Percentiles rank a stretch among this genome's conserved stretches.
Conservation (phyloP, 1,284 basidiomycete species). For the Puccinia coronata region DNA sequence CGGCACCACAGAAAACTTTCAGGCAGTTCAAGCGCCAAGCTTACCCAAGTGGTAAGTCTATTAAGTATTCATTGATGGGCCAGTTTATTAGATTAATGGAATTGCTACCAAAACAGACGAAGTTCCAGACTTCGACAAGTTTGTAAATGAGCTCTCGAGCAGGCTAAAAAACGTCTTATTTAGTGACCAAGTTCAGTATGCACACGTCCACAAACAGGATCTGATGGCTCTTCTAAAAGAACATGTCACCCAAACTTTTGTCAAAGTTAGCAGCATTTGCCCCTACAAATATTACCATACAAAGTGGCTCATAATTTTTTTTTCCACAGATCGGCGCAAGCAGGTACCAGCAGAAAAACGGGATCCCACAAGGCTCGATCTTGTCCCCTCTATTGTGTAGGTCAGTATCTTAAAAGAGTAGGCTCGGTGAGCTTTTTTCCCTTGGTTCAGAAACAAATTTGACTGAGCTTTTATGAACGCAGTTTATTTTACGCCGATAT, state of each 20-base stretch:
- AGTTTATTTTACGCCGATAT: conserved; percentile 91
- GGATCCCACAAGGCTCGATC: conserved; percentile 94
- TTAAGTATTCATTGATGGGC: background rate
- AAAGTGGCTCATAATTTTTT: background rate
- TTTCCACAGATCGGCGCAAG: conserved; percentile 70
- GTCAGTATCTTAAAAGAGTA: conserved; percentile 28
- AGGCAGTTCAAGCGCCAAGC: conserved; percentile 68
- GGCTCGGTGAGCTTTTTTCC: background rate
- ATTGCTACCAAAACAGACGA: conserved; percentile 63
- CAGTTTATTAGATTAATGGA: conserved; percentile 17
- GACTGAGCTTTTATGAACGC: conserved; percentile 9
- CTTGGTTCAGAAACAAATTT: background rate
- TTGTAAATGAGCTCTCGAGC: conserved; percentile 69
- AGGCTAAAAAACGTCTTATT: conserved; percentile 76
- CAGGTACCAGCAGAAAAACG: conserved; percentile 81
- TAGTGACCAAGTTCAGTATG: conserved; percentile 75
- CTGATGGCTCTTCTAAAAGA: conserved; percentile 76
- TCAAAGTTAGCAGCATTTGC: conserved; percentile 67
- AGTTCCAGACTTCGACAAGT: conserved; percentile 70
- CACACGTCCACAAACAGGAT: conserved; percentile 64
- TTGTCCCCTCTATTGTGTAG: conserved; percentile 80
- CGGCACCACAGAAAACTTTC: conserved; percentile 63
- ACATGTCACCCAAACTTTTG: conserved; percentile 87
- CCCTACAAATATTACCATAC: background rate
- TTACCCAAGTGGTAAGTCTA: conserved; percentile 66